Evolutionary conservation across 495 filamentous ascomycete species (phyloP).

Genomic region (Penicillium bovifimosum): DNA sequence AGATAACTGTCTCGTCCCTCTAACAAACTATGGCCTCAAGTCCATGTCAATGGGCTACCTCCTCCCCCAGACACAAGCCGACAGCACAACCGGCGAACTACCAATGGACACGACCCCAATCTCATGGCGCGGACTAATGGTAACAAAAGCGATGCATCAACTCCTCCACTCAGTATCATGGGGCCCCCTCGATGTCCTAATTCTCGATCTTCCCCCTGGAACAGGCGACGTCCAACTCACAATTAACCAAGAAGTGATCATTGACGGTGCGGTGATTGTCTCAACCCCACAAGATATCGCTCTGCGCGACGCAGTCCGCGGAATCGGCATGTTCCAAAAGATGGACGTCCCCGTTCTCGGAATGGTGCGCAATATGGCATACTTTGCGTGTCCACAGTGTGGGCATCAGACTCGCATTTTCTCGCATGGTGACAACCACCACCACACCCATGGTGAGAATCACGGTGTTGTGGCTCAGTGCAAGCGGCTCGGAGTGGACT

Average conservation of each 20-base stretch:
- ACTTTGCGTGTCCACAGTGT: constrained; percentile 79
- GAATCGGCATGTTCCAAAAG: constrained; percentile 86
- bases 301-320: constrained; percentile 81
- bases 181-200: constrained; percentile 75
- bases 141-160: constrained; percentile 95
- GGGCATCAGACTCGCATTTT: constrained; percentile 72
- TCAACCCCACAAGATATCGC: constrained; percentile 91
- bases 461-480: constrained; percentile 53
- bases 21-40: constrained; percentile 94
- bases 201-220: constrained; percentile 88
- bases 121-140: constrained; percentile 96
- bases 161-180: constrained; percentile 91
- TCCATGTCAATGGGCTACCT: constrained; percentile 99
- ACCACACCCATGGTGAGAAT: constrained; percentile 39
- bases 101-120: constrained; percentile 67
- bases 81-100: constrained; percentile 19
- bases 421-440: constrained; percentile 36
- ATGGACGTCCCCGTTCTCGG: constrained; percentile 74
- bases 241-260: constrained; percentile 81
- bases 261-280: constrained; percentile 86
- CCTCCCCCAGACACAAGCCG: constrained; percentile 42
- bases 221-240: constrained; percentile 93
- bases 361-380: constrained; percentile 95
- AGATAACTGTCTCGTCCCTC: constrained; percentile 78
- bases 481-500: constrained; percentile 58